Base-by-base conservation (phyloP, 2,329 filamentous ascomycete genomes). In the Paracorniculantispora psalliotae region DNA sequence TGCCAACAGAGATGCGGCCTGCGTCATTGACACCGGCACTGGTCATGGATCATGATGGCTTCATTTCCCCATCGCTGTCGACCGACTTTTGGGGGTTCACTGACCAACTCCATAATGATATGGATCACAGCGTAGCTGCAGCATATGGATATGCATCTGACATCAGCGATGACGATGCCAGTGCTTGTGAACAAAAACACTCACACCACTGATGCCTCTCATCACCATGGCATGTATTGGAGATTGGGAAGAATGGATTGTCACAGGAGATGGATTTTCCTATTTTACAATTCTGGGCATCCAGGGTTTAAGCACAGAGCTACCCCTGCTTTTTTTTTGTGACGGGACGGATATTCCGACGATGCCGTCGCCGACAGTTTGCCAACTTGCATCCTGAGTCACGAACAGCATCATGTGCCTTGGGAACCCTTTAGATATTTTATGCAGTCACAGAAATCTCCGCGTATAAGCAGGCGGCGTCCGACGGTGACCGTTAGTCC, bases 81-180 rank as follows among this genome's bases (percentile, higher is more conserved):
- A 47, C 23, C 1, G 23, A 6, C 21, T 49, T 19, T 35, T 23
- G 21, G 41, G 19, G 5, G 25, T 25, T 13, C 43, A 21, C 30
- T 53, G 4, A 5, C 19, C 6, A 17, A 37, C 17, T 7, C 10
- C 1, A 10, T n/a, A 9, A 15, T 17, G 10, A 7, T 8, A 51
- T 17, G 25, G 37, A 15, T 25, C n/a, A 17, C 50, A 33, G 26
- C 25, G 26, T 54, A 37, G 26, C 25, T n/a, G 30, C 25, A 2
- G 33, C 48, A 25, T 30, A 21, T 19, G 10, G 30, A 44, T n/a
- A n/a, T n/a, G n/a, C 39, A 30, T 30, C 51, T 54, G 37, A 54
- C 51, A 37, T 54, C 39, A 37, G 30, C 39, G 51, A 54, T 54
- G 37, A 54, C 39, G 51, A 37, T 54, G 39, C 10, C 33, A n/a